These are phyloP conservation scores for Perkinsus olseni DNA, from an alignment of 169 alveolate species.

Conservation along the genomic window DNA sequence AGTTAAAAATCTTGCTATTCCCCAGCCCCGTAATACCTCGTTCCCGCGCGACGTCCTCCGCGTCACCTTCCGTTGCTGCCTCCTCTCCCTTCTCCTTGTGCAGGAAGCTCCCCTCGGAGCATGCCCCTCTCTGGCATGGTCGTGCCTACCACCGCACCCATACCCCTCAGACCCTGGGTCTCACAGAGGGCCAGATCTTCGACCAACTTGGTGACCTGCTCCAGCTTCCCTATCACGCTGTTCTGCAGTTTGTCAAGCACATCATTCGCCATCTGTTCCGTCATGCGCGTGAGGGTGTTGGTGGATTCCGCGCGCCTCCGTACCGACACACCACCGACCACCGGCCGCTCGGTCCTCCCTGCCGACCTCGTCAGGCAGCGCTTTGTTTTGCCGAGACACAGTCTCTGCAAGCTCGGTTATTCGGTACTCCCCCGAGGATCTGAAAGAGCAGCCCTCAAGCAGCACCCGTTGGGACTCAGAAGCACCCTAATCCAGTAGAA, in stretches of 20 bases:
- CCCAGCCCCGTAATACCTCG: too few relatives aligned
- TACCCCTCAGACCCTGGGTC: background rate
- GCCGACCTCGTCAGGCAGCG: background rate
- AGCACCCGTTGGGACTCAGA: too few relatives aligned
- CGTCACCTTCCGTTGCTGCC: too few relatives aligned
- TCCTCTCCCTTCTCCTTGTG: too few relatives aligned
- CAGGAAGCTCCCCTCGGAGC: slow-evolving; percentile 11
- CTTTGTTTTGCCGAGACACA: background rate
- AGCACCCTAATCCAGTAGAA: background rate
- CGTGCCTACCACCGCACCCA: background rate
- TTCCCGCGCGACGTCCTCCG: too few relatives aligned
- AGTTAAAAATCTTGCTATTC: too few relatives aligned
- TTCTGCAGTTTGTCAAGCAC: slow-evolving; percentile 3
- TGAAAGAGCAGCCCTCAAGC: background rate
- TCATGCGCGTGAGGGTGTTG: background rate
- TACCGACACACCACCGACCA: background rate
- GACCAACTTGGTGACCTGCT: background rate
- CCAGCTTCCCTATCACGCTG: background rate
- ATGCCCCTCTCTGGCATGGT: slow-evolving; percentile 7
- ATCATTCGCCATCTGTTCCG: background rate
- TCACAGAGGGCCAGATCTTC: background rate
- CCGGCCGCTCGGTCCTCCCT: background rate
- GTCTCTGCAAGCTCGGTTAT: background rate
- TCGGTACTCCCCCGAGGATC: background rate
- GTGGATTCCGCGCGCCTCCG: background rate